These are phyloP conservation scores for Chaetothyriales sp. DNA, from an alignment of 2,329 filamentous ascomycete genomes.

Conservation along the genomic window DNA sequence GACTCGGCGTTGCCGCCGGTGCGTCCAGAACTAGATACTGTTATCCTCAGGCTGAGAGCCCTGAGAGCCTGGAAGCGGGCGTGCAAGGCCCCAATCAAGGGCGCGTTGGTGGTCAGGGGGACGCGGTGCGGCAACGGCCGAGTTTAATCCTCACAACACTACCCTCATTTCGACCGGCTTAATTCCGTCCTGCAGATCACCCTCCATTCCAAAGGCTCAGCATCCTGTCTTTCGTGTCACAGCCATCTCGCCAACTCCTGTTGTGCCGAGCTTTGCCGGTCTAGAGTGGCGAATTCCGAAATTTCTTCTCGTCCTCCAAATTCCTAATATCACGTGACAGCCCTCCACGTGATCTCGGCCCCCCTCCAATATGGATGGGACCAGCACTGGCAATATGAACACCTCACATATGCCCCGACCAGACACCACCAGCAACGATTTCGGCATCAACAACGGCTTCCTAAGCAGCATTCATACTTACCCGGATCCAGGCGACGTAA, in stretches of 20 bases:
- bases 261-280: not conserved
- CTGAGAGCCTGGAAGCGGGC: not conserved
- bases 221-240: not conserved
- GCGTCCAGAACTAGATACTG: not conserved
- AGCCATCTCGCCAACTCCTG: not conserved
- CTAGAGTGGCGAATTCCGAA: not conserved
- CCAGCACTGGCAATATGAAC: constrained; percentile 1
- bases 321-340: not conserved
- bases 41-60: not conserved
- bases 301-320: not conserved
- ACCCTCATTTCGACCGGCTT: not conserved
- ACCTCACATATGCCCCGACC: not conserved
- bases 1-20: not conserved
- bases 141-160: not conserved
- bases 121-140: not conserved
- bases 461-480: constrained; percentile 11
- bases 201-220: not conserved
- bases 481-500: constrained; percentile 2
- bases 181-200: not conserved
- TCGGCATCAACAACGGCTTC: constrained; percentile 3
- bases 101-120: not conserved
- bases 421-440: not conserved
- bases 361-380: constrained; percentile 8
- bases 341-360: not conserved
- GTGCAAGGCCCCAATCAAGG: not conserved